Percentiles rank a stretch among this genome's conserved stretches.
phyloP scores from a whole-genome alignment of 2,329 filamentous ascomycete genomes.

The Elsinoe fawcettii region DNA sequence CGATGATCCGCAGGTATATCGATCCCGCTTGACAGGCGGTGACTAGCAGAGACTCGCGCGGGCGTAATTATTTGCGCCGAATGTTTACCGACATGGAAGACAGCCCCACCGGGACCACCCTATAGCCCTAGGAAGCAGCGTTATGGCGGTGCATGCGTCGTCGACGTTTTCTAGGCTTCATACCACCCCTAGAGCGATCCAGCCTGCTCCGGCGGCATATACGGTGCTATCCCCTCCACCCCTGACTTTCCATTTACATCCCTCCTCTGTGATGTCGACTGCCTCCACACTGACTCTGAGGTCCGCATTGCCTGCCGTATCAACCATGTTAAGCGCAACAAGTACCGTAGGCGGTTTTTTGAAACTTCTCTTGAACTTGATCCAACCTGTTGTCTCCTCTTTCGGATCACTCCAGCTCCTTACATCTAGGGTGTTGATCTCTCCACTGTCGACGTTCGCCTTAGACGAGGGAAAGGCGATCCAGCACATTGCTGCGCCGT shows the following conservation, averaged over 20 bases:
- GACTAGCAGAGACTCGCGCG: neutral
- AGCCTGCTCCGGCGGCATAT: conserved; percentile 25
- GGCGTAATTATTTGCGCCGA: neutral
- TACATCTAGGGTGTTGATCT: conserved; percentile 24
- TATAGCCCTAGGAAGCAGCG: neutral
- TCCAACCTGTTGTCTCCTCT: conserved; percentile 18
- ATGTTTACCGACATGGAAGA: neutral
- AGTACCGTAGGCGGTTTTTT: conserved; percentile 23
- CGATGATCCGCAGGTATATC: neutral
- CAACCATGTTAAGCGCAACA: conserved; percentile 25
- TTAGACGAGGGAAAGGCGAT: conserved; percentile 27
- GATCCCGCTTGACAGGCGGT: neutral
- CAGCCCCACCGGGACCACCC: neutral
- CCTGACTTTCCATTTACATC: conserved; percentile 25
- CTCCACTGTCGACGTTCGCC: conserved; percentile 23
- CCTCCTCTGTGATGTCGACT: conserved; percentile 22
- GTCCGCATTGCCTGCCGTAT: conserved; percentile 24
- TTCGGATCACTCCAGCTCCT: conserved; percentile 20
- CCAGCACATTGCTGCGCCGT: conserved; percentile 26
- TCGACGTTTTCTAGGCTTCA: neutral
- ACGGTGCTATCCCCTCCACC: conserved; percentile 22
- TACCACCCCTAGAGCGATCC: conserved; percentile 22
- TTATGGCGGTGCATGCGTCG: neutral
- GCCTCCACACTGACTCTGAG: conserved; percentile 23
- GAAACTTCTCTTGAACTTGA: conserved; percentile 23